A percentile compares a stretch with the other conserved stretches of the same genome.
Evolutionary conservation across 352 stramenopile genomes (phyloP).

Genomic region (Peronospora belbahrii): DNA sequence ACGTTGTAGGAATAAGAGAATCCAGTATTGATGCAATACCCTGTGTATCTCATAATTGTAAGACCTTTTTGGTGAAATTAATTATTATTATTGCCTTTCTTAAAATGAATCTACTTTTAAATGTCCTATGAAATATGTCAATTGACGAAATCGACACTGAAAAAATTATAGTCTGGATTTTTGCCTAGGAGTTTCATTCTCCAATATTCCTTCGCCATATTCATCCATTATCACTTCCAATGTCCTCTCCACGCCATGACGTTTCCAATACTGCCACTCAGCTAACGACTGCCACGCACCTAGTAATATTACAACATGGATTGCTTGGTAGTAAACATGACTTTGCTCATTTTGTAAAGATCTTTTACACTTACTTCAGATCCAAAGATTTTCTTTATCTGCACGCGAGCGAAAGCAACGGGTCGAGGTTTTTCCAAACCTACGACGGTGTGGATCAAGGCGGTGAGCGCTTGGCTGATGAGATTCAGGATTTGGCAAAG

Average conservation of each 20-base stretch:
- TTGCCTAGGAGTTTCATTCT: too few relatives aligned
- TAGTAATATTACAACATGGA: slow-evolving; percentile 69
- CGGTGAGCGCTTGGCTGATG: slow-evolving; percentile 57
- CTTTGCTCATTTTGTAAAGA: slow-evolving; percentile 45
- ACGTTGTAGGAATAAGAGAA: too few relatives aligned
- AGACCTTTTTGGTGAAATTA: too few relatives aligned
- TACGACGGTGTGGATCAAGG: slow-evolving; percentile 71
- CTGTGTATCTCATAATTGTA: too few relatives aligned
- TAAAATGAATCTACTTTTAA: too few relatives aligned
- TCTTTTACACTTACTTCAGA: slow-evolving; percentile 43
- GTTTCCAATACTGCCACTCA: slow-evolving; percentile 2
- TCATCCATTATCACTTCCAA: too few relatives aligned
- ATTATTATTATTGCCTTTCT: too few relatives aligned
- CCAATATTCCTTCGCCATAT: too few relatives aligned
- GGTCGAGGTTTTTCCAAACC: slow-evolving; percentile 54
- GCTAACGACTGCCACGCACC: slow-evolving; percentile 32
- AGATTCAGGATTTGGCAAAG: slow-evolving; percentile 44
- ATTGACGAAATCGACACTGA: too few relatives aligned
- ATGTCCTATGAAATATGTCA: too few relatives aligned
- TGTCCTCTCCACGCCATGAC: slow-evolving; percentile 9
- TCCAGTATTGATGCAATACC: too few relatives aligned
- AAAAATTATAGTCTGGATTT: too few relatives aligned
- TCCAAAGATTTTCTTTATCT: slow-evolving; percentile 37
- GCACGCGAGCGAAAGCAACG: slow-evolving; percentile 44
- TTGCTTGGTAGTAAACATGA: slow-evolving; percentile 59